Evolutionary conservation across 192 early-diverging fungal species (phyloP), one percentile per base, ranked within the genome.

Genomic region (Coemansia sp.): DNA sequence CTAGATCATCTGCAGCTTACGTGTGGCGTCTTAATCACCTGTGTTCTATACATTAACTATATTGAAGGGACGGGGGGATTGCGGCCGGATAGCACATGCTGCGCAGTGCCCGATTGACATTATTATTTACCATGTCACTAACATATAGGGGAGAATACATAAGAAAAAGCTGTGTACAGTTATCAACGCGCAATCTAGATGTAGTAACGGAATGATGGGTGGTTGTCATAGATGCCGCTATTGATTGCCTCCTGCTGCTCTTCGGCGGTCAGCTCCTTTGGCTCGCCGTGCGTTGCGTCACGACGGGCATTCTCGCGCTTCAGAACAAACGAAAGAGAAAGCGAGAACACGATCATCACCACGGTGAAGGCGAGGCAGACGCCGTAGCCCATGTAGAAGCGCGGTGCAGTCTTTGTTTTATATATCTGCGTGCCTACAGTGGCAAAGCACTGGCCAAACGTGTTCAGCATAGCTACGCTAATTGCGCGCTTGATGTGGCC

Each of bases 401-500:
- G 68, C 17, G 85, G 85, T 0, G 81, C 87, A 32, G 90, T 90
- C 4, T 77, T 66, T 17, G 77, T 61, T 60, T 89, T 86, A 78
- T 91, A 93, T 7, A 93, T 87, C 54, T 92, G 90, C 1, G 89
- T 88, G 50, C 86, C 89, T 38, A 93, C 85, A 13, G 87, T 86
- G 39, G 90, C 92, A 75, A 90, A 89, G 64, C 89, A 78, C 71
- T 93, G 91, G 41, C 88, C 90, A 64, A 88, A 85, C 2, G 84
- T 85, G 61, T 90, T 88, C 46, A 89, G 81, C 58, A 88, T 81
- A 53, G 90, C 91, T 10, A 85, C 79, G 11, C 88, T 87, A 64
- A 88, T 77, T n/a, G 85, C 90, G 19, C 88, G 81, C 77, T 93
- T 93, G 11, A 87, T 91, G 55, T 90, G 86, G 7, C 90, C 90